Conservation (phyloP, 345 rosid species). For the Syzygium oleosum region DNA sequence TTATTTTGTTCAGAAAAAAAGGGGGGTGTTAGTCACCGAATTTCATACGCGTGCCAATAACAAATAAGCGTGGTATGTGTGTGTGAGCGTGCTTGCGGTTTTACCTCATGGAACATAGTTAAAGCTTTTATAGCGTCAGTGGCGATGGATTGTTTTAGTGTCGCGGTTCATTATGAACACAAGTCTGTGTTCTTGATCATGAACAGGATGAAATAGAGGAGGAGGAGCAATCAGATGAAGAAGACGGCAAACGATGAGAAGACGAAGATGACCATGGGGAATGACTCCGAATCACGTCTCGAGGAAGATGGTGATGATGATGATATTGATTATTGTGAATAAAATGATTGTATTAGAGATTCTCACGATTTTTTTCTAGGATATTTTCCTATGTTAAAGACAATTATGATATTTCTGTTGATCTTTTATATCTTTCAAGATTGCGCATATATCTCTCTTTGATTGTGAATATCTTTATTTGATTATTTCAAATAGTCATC, state of each 20-base stretch:
- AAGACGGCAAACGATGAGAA: background rate
- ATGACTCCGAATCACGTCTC: background rate
- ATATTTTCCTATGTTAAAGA: too few relatives aligned
- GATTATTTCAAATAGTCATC: too few relatives aligned
- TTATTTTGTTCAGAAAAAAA: too few relatives aligned
- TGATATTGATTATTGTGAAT: fast-evolving
- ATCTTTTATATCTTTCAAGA: too few relatives aligned
- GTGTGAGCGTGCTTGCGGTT: fast-evolving
- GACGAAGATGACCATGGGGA: background rate
- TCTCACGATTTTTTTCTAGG: fast-evolving
- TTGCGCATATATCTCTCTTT: fast-evolving
- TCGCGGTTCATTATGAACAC: fast-evolving
- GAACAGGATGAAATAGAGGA: fast-evolving
- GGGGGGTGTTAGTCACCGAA: fast-evolving
- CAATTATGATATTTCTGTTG: background rate
- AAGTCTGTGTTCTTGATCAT: background rate
- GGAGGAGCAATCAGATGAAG: background rate
- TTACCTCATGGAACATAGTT: background rate
- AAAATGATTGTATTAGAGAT: fast-evolving
- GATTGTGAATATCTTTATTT: fast-evolving
- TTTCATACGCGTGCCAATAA: fast-evolving
- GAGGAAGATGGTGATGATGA: fast-evolving
- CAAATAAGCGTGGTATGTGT: background rate
- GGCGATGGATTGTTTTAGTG: background rate
- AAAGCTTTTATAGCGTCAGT: background rate